These are phyloP conservation scores for Boletus holoroseus DNA, from an alignment of 1,284 basidiomycete genomes.

Conservation along the genomic window DNA sequence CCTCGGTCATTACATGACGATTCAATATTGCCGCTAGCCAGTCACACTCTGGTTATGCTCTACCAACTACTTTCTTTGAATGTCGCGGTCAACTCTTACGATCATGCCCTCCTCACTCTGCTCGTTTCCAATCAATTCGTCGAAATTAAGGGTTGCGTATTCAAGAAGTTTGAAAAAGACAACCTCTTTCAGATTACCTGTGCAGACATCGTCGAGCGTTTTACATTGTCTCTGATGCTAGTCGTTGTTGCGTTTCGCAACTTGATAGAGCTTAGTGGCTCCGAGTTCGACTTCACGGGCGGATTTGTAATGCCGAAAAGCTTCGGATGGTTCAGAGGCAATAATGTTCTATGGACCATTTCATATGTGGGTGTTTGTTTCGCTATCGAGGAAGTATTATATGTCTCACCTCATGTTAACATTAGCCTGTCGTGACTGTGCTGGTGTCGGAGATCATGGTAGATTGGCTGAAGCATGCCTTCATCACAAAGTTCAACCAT, in stretches of 20 bases:
- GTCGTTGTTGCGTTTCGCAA: slow-evolving; percentile 90
- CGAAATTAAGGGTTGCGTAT: slow-evolving; percentile 98
- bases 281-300: slow-evolving; percentile 72
- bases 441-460: slow-evolving; percentile 90
- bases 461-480: slow-evolving; percentile 99
- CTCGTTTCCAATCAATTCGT: slow-evolving; percentile 98
- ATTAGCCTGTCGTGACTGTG: slow-evolving; percentile 85
- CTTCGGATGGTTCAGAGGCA: slow-evolving; percentile 77
- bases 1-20: neutral
- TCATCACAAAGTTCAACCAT: slow-evolving; percentile 97
- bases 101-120: slow-evolving; percentile 91
- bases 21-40: slow-evolving; percentile 47
- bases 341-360: slow-evolving; percentile 81
- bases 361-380: slow-evolving; percentile 63
- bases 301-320: slow-evolving; percentile 76
- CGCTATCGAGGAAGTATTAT: neutral
- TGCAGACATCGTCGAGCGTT: slow-evolving; percentile 98
- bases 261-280: slow-evolving; percentile 89
- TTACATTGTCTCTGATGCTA: slow-evolving; percentile 90
- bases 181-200: slow-evolving; percentile 99
- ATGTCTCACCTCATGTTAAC: slow-evolving; percentile 2
- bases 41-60: slow-evolving; percentile 92
- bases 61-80: slow-evolving; percentile 96
- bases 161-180: slow-evolving; percentile 99
- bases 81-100: slow-evolving; percentile 98